These are phyloP conservation scores for Sechiopsis laciniata DNA, from an alignment of 306 rosid species.

Conservation along the genomic window DNA sequence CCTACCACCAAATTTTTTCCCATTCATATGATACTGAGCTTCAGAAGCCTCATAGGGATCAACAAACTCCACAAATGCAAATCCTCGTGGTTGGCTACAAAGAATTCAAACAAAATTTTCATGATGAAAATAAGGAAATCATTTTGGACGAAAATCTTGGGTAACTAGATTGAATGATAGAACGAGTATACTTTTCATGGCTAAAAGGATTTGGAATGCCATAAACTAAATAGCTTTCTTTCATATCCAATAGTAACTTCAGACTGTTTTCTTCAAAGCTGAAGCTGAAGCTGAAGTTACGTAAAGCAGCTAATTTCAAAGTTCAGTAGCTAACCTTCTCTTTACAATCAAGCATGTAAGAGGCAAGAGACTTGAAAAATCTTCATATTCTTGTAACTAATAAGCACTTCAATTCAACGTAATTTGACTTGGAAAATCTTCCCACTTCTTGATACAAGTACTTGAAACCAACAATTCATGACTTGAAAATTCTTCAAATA, in stretches of 20 bases:
- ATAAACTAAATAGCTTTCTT: slow-evolving; percentile 36
- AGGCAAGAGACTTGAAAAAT: slow-evolving; percentile 70
- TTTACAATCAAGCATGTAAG: slow-evolving; percentile 70
- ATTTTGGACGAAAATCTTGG: slow-evolving; percentile 27
- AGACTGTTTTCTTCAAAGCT: slow-evolving; percentile 36
- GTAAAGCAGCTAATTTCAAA: slow-evolving; percentile 46
- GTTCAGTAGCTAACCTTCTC: slow-evolving; percentile 67
- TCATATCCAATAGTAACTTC: slow-evolving; percentile 38
- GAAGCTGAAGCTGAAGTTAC: slow-evolving; percentile 52
- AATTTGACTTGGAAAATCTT: slow-evolving; percentile 40
- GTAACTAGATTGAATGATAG: slow-evolving; percentile 32
- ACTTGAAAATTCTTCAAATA: slow-evolving; percentile 69
- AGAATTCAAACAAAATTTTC: slow-evolving; percentile 30
- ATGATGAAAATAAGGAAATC: slow-evolving; percentile 28
- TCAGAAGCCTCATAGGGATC: slow-evolving; percentile 90
- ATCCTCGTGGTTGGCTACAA: slow-evolving; percentile 92
- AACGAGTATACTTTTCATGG: background rate
- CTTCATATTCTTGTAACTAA: slow-evolving; percentile 65
- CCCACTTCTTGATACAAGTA: slow-evolving; percentile 35
- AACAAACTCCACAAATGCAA: slow-evolving; percentile 96
- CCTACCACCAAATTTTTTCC: slow-evolving; percentile 89
- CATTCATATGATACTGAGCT: slow-evolving; percentile 97
- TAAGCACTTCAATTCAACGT: slow-evolving; percentile 58
- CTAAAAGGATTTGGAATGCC: background rate
- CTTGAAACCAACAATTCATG: slow-evolving; percentile 59